A percentile compares a stretch with the other conserved stretches of the same genome.
Conservation (phyloP, 768 basidiomycete genomes). For the Pisolithus tinctorius region DNA sequence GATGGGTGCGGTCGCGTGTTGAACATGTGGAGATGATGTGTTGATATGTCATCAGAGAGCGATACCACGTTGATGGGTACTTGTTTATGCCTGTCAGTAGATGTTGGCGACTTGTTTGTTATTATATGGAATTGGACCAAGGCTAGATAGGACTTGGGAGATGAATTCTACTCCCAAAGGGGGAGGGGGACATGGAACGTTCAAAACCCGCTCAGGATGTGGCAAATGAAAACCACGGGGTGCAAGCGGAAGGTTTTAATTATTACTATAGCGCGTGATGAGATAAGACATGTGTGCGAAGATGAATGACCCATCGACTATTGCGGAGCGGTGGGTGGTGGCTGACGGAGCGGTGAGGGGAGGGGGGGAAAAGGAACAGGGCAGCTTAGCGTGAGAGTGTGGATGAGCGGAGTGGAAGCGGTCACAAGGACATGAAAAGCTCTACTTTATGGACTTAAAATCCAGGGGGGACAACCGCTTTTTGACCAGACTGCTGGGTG, state of each 20-base stretch:
- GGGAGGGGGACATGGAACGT: conserved; percentile 6
- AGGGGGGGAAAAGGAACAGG: conserved; percentile 9
- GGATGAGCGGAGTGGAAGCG: conserved; percentile 2
- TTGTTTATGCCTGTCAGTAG: conserved; percentile 18
- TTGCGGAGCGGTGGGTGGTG: conserved; percentile 4
- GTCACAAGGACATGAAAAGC: conserved; percentile 3
- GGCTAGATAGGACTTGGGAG: too few species aligned
- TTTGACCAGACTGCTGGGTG: conserved; percentile 27
- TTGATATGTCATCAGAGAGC: conserved; percentile 3
- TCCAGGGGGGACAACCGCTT: conserved; percentile 76
- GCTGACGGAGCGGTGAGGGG: conserved; percentile 12
- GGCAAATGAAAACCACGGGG: conserved; percentile 12
- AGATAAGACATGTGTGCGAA: conserved; percentile 20
- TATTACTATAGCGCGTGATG: conserved; percentile 13
- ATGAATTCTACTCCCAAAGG: conserved; percentile 1
- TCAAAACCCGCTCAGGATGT: conserved; percentile 19
- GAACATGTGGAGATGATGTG: conserved; percentile 19
- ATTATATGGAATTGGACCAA: conserved; percentile 4
- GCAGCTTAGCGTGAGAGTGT: conserved; percentile 4
- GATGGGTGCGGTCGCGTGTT: conserved; percentile 12
- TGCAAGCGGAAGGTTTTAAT: conserved; percentile 17
- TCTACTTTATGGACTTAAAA: conserved; percentile 41
- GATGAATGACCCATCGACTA: conserved; percentile 8
- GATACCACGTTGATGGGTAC: conserved; percentile 5
- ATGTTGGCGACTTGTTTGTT: conserved; percentile 11